A percentile compares a stretch with the other conserved stretches of the same genome.
Evolutionary conservation across 208 protist genomes (phyloP).

Genomic region (Leishmania mexicana): DNA sequence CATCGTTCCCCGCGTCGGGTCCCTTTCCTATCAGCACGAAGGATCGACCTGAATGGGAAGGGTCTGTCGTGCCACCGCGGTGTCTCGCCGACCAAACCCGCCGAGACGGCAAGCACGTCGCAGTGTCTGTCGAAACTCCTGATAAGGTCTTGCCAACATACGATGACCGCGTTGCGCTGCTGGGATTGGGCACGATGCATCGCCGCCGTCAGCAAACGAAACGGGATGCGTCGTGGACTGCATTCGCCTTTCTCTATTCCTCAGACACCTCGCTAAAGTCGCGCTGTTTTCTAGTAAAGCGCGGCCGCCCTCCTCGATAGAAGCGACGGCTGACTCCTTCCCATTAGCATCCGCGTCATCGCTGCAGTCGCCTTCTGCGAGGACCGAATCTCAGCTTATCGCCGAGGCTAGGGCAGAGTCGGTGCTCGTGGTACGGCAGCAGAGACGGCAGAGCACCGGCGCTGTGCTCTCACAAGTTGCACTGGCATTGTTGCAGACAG

Average conservation of each 20-base stretch:
- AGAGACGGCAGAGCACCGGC: neutral
- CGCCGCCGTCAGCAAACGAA: neutral
- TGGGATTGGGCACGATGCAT: neutral
- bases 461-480: neutral
- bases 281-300: neutral
- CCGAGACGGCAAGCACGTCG: neutral
- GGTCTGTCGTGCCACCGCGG: constrained; percentile 13
- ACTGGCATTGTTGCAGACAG: neutral
- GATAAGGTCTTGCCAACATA: neutral
- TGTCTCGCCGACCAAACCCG: constrained; percentile 14
- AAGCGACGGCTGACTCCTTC: neutral
- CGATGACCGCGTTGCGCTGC: constrained; percentile 9
- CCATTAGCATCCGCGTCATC: neutral
- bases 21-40: neutral
- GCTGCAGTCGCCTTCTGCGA: constrained; percentile 1
- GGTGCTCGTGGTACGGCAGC: constrained; percentile 21
- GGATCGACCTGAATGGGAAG: constrained; percentile 19
- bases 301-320: neutral
- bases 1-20: neutral
- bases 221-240: neutral
- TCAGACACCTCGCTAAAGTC: neutral
- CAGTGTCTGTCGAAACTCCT: neutral
- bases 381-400: constrained; percentile 7
- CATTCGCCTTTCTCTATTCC: constrained; percentile 12
- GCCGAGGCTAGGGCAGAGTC: constrained; percentile 16